These are phyloP conservation scores for Phytopythium aichiense DNA, from an alignment of 352 stramenopile genomes.

Conservation along the genomic window DNA sequence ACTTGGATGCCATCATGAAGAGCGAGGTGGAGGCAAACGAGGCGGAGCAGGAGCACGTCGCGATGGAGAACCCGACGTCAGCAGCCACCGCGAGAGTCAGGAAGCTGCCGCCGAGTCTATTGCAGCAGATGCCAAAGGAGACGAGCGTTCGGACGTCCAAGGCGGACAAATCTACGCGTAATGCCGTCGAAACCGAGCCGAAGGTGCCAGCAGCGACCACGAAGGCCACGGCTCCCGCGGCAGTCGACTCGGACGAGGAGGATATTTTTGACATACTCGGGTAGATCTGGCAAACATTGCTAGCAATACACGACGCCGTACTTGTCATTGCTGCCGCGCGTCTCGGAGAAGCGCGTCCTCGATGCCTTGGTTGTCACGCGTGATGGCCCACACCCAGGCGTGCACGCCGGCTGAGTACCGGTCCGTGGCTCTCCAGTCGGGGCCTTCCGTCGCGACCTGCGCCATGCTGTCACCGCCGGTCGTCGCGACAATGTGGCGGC, in stretches of 20 bases:
- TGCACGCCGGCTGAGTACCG: conserved; percentile 1
- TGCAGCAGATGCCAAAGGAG: not conserved
- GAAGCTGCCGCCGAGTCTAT: not conserved
- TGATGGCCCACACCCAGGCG: conserved; percentile 1
- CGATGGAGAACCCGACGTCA: not conserved
- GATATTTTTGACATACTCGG: conserved; percentile 52
- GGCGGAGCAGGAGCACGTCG: conserved; percentile 1
- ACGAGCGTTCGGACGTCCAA: not conserved
- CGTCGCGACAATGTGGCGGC: conserved; percentile 2
- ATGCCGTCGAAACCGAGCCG: not conserved
- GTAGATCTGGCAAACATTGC: not conserved
- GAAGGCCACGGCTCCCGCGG: not conserved
- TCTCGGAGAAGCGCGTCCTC: conserved; percentile 1
- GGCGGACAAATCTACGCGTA: not conserved
- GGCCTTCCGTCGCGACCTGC: not conserved
- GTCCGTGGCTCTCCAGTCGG: conserved; percentile 1
- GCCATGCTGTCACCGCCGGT: conserved; percentile 1
- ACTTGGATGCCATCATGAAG: conserved; percentile 44
- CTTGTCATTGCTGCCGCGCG: not conserved
- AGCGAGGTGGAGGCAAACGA: conserved; percentile 25
- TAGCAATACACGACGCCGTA: not conserved
- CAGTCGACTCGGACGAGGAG: conserved; percentile 43
- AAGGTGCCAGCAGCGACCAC: not conserved
- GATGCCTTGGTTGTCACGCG: not conserved
- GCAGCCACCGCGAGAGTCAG: not conserved